Base-by-base conservation (phyloP, 2,329 filamentous ascomycete genomes). In the Aspergillus latus region DNA sequence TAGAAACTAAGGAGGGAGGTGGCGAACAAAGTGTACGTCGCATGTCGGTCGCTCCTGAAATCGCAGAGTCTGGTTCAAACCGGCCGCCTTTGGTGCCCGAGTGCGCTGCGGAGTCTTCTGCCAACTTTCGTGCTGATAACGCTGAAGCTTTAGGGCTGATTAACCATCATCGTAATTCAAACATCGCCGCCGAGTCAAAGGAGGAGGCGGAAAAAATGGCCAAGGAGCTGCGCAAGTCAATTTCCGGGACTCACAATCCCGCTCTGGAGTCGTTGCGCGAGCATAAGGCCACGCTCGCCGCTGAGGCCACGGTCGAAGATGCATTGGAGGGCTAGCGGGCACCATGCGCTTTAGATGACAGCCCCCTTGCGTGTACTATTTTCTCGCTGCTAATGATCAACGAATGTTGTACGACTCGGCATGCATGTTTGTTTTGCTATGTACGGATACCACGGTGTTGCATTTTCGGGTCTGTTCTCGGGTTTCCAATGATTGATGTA, bases 51-150 rank as follows among this genome's bases (percentile, higher is more conserved):
- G 69, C 65, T 49, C 63, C 68, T 46, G 71, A 71, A 49, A 61
- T 71, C 29, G 63, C 62, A 21, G 60, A 57, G 21, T 54, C 60
- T 0, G 62, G 64, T 29, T 43, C 59, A 15, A 64, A 65, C 49
- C 66, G 73, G 28, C 73, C 73, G 5, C 58, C 67, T 37, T 60
- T 75, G 28, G 63, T 71, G 15, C 67, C 71, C 7, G 72, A 74
- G 56, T 50, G 62, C 4, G 73, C 72, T 36, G 72, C 72, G 5
- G 66, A 69, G 8, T 76, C 74, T 2, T 71, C 68, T 52, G 70
- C 70, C 11, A 74, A 75, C 57, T 68, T 76, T 63, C 70, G 62
- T 55, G 71, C 66, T 50, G 73, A 72, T 55, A 72, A 73, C 54
- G 68, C 66, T 40, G 68, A 70, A 59, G 55, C 61, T 52, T 56